phyloP scores from a whole-genome alignment of 768 basidiomycete genomes.

The Tulasnella sp. region DNA sequence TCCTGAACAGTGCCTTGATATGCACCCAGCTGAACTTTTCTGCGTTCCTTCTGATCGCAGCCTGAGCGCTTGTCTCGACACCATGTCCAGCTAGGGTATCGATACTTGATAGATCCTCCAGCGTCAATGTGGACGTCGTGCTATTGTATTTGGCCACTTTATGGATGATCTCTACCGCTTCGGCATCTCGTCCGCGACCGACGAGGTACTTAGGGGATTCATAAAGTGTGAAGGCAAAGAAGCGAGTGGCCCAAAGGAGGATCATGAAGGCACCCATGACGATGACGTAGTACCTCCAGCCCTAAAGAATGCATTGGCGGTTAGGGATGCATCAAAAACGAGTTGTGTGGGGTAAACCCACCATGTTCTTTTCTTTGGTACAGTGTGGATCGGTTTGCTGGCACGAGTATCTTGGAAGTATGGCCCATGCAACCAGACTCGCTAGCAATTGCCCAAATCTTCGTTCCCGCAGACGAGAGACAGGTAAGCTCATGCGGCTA shows the following conservation, averaged over 20 bases:
- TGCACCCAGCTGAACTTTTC: slow-evolving; percentile 33
- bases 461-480: too few relatives aligned
- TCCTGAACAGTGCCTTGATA: slow-evolving; percentile 53
- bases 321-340: neutral
- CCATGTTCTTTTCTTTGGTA: slow-evolving; percentile 44
- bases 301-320: neutral
- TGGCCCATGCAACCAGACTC: slow-evolving; percentile 55
- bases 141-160: slow-evolving; percentile 52
- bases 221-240: slow-evolving; percentile 52
- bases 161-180: too few relatives aligned
- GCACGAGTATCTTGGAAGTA: slow-evolving; percentile 58
- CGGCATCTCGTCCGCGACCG: slow-evolving; percentile 49
- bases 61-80: slow-evolving; percentile 30
- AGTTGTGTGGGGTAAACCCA: neutral
- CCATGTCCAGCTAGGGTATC: neutral
- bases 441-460: slow-evolving; percentile 53
- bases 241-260: slow-evolving; percentile 47
- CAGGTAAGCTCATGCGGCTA: too few relatives aligned
- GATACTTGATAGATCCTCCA: slow-evolving; percentile 4
- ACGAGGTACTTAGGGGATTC: slow-evolving; percentile 66
- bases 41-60: slow-evolving; percentile 33
- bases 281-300: slow-evolving; percentile 65
- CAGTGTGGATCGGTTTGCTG: slow-evolving; percentile 30
- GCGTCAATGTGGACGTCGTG: slow-evolving; percentile 35
- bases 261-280: slow-evolving; percentile 61